phyloP scores from a whole-genome alignment of 2,329 filamentous ascomycete species.

The Aspergillus thermomutatus region DNA sequence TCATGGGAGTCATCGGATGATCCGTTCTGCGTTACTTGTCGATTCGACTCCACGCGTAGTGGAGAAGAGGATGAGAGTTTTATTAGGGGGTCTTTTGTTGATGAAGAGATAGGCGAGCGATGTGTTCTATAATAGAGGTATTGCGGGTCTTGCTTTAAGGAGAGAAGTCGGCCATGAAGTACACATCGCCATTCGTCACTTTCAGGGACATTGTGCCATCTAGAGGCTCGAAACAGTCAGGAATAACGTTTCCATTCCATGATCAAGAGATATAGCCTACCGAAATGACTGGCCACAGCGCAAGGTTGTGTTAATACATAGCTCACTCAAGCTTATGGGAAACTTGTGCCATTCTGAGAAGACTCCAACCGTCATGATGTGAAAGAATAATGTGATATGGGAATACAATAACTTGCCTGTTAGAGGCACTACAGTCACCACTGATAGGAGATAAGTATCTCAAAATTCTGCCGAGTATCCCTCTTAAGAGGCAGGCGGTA shows the following conservation, averaged over 20 bases:
- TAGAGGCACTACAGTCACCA: background rate
- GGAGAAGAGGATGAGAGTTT: conserved; percentile 14
- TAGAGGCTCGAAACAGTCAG: conserved; percentile 27
- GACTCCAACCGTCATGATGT: conserved; percentile 41
- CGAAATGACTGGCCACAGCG: conserved; percentile 92
- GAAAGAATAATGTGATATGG: background rate
- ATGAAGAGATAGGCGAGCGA: conserved; percentile 39
- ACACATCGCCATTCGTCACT: conserved; percentile 87
- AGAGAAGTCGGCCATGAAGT: conserved; percentile 78
- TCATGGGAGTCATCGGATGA: conserved; percentile 29
- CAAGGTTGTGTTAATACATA: conserved; percentile 91
- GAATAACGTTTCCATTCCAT: background rate
- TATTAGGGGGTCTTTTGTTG: conserved; percentile 20
- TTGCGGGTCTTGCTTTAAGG: conserved; percentile 74
- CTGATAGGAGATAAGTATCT: conserved; percentile 2
- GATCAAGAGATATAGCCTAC: conserved; percentile 33
- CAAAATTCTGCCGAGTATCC: conserved; percentile 21
- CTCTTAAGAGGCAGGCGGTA: conserved; percentile 24
- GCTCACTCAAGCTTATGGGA: conserved; percentile 74
- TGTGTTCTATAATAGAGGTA: conserved; percentile 77
- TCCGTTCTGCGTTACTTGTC: conserved; percentile 16
- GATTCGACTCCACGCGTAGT: background rate
- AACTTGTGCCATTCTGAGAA: conserved; percentile 83
- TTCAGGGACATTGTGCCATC: conserved; percentile 76
- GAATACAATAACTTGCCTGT: background rate